A percentile compares a stretch with the other conserved stretches of the same genome.
Evolutionary conservation across 2,329 filamentous ascomycete genomes (phyloP).

Genomic region (Neophaeococcomyces aloes): DNA sequence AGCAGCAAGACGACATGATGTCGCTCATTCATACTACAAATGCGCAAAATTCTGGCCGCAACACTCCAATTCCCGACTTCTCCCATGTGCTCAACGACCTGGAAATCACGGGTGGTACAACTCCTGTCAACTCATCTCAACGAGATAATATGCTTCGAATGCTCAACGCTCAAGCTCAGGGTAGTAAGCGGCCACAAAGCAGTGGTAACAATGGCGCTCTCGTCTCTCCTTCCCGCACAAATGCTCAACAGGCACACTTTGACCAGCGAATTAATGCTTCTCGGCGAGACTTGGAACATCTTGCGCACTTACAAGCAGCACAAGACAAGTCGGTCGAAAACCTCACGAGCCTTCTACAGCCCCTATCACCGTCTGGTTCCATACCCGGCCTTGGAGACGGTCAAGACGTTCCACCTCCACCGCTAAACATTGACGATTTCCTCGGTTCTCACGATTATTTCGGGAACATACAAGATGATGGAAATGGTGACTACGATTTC

Average conservation of each 20-base stretch:
- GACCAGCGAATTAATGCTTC: constrained; percentile 49
- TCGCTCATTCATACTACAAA: constrained; percentile 39
- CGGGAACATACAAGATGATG: constrained; percentile 28
- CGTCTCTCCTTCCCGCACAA: constrained; percentile 1
- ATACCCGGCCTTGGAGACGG: constrained; percentile 55
- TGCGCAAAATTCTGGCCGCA: constrained; percentile 31
- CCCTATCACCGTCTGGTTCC: constrained; percentile 66
- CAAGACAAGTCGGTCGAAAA: constrained; percentile 69
- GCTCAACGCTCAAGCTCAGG: constrained; percentile 48
- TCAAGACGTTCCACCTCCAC: constrained; percentile 34
- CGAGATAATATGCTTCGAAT: constrained; percentile 39
- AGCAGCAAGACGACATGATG: constrained; percentile 38
- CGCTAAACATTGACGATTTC: constrained; percentile 48
- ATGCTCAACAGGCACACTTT: constrained; percentile 20
- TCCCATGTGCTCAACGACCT: constrained; percentile 36
- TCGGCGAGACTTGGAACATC: constrained; percentile 63
- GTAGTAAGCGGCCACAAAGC: constrained; percentile 44
- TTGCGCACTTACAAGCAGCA: constrained; percentile 67
- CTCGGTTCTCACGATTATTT: constrained; percentile 46
- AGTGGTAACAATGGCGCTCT: constrained; percentile 36
- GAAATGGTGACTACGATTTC: constrained; percentile 17
- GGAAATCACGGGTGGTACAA: constrained; percentile 33
- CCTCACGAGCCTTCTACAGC: constrained; percentile 62
- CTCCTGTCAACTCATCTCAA: constrained; percentile 34
- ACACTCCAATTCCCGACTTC: constrained; percentile 32